These are phyloP conservation scores for Oryza punctata DNA, from an alignment of 176 grass and related monocot species.

Conservation along the genomic window DNA sequence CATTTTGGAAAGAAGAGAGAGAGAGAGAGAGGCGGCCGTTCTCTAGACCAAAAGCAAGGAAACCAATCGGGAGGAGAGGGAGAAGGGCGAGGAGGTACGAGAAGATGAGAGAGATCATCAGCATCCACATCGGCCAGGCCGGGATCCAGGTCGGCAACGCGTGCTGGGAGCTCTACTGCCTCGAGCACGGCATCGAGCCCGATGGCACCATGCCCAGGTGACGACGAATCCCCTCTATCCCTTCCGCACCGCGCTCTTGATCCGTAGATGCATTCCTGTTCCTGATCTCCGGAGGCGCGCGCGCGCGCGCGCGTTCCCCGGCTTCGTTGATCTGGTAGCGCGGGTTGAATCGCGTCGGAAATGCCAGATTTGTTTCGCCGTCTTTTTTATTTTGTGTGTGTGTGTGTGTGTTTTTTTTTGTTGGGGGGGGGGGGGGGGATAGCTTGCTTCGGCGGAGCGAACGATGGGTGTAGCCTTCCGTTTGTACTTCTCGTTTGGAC, in stretches of 20 bases:
- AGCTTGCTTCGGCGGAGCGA: background rate
- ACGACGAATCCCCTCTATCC: background rate
- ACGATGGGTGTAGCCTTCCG: background rate
- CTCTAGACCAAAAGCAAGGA: constrained; percentile 16
- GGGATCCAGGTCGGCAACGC: constrained; percentile 93
- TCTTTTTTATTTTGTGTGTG: background rate
- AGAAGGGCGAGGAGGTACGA: background rate
- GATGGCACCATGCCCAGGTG: constrained; percentile 84
- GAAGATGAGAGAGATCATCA: constrained; percentile 94
- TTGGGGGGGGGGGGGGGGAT: too few species aligned
- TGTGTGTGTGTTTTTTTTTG: too few species aligned
- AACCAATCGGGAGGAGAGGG: background rate
- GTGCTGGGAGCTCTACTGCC: constrained; percentile 97
- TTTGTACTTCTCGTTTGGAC: background rate
- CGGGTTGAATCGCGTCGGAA: background rate
- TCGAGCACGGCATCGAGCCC: constrained; percentile 85
- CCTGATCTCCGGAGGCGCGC: background rate
- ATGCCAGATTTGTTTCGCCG: background rate
- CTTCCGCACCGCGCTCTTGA: background rate
- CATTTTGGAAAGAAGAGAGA: constrained; percentile 49
- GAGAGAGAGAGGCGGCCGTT: constrained; percentile 8
- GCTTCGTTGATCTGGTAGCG: background rate
- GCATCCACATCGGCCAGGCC: constrained; percentile 92
- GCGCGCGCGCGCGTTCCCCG: background rate
- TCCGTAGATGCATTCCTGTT: background rate